Base-by-base conservation (phyloP, 2,329 filamentous ascomycete genomes). In the Penicillium oxalicum region DNA sequence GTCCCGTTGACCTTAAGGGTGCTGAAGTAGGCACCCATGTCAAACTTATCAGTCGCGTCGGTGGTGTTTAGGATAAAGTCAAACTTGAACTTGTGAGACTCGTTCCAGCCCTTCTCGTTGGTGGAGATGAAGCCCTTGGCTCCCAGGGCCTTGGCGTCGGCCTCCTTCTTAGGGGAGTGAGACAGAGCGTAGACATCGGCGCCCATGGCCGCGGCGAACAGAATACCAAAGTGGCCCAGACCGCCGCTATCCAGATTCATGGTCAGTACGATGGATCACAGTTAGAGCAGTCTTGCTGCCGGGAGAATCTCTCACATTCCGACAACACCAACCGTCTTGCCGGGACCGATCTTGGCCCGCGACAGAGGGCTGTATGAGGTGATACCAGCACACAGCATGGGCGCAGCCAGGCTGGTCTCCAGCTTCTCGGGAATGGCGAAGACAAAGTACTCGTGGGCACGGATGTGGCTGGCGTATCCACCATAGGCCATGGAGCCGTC, bases 381-480 rank as follows among this genome's bases (percentile, higher is more conserved):
- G 55, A 94, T 77, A 55, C 89, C 88, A 33, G 87, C 88, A 69
- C 89, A 94, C 57, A 93, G 77, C 86, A 91, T 89, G 8, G 86
- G 87, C 1, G 87, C 88, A 1, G 83, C 87, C 46, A 84, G 70
- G 11, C 67, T 66, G 44, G 69, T 72, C 53, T 76, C 67, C 40
- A 93, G 77, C 48, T 74, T 79, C 29, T 90, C 87, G 36, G 88
- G 88, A 56, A 94, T 91, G 4, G 60, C 60, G 68, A 82, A 82
- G 25, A 77, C 77, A 60, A 79, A 48, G 26, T 48, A 42, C 7
- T 42, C 33, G 29, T 42, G 45, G n/a, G 32, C 32, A 8, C 45
- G 45, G n/a, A 43, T 43, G n/a, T 48, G 40, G 12, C 40, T 37
- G 4, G 40, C 32, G 13, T 48, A 48, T 18, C 45, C 40, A 27